Evolutionary conservation across 2,329 filamentous ascomycete species (phyloP).

Genomic region (Macrophomina pseudophaseolina): DNA sequence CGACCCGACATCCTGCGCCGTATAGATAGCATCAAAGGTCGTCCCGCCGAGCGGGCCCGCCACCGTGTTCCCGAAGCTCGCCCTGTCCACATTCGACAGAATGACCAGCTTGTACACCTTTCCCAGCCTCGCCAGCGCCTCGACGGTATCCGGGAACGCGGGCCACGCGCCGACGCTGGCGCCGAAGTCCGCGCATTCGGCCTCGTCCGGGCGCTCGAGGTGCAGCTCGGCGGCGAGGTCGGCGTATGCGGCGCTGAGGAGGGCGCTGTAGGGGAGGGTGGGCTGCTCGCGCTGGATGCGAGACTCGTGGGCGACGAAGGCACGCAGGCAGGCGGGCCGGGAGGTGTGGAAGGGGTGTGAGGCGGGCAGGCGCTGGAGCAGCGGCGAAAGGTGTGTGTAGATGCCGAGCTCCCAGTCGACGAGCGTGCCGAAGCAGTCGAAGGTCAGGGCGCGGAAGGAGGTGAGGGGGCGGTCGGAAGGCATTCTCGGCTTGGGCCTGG

Average conservation of each 20-base stretch:
- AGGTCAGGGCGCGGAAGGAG: conserved; percentile 63
- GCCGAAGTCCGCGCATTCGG: conserved; percentile 57
- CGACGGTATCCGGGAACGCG: conserved; percentile 63
- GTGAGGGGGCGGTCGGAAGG: conserved; percentile 33
- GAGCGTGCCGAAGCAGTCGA: conserved; percentile 81
- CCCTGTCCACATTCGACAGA: conserved; percentile 64
- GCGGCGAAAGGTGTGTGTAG: conserved; percentile 57
- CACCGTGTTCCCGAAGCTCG: conserved; percentile 57
- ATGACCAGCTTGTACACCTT: conserved; percentile 64
- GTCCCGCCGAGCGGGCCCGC: conserved; percentile 58
- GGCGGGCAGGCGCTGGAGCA: conserved; percentile 52
- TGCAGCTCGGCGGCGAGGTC: conserved; percentile 53
- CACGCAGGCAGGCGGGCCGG: conserved; percentile 49
- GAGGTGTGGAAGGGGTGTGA: conserved; percentile 47
- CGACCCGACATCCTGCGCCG: conserved; percentile 71
- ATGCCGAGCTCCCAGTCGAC: conserved; percentile 79
- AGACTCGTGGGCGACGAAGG: conserved; percentile 54
- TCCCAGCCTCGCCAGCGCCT: conserved; percentile 56
- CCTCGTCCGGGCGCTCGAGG: conserved; percentile 44
- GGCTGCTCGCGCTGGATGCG: conserved; percentile 61
- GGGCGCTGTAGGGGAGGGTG: conserved; percentile 62
- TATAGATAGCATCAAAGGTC: conserved; percentile 68
- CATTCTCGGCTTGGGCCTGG: neutral
- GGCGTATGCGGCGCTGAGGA: conserved; percentile 58
- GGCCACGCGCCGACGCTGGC: conserved; percentile 59